phyloP scores from a whole-genome alignment of 2,329 filamentous ascomycete species.

The Fusarium zealandicum region DNA sequence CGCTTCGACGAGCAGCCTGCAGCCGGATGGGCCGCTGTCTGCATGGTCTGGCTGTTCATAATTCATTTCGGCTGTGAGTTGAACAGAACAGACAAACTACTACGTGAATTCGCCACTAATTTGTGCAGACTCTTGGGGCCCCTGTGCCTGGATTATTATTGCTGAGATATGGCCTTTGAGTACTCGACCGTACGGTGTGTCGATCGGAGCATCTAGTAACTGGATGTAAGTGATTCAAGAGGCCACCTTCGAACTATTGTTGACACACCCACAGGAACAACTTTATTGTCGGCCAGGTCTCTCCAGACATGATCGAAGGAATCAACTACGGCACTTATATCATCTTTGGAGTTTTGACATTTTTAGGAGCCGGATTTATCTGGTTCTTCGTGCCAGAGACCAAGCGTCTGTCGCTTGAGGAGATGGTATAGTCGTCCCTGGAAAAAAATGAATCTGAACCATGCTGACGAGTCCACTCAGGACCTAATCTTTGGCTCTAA shows the following conservation, averaged over 20 bases:
- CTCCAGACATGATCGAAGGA: conserved; percentile 68
- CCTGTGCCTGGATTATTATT: conserved; percentile 76
- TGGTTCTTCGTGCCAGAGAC: conserved; percentile 72
- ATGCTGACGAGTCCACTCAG: conserved; percentile 40
- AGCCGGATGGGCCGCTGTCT: conserved; percentile 73
- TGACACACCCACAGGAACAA: conserved; percentile 51
- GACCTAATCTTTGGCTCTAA: conserved; percentile 72
- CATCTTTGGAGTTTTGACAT: conserved; percentile 71
- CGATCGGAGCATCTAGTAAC: conserved; percentile 70
- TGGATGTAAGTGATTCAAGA: conserved; percentile 54
- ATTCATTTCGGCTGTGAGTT: conserved; percentile 69
- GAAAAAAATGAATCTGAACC: fast-evolving
- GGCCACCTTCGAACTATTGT: not conserved
- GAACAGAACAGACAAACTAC: not conserved
- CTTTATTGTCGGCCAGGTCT: conserved; percentile 72
- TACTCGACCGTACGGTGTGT: conserved; percentile 73
- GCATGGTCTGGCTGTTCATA: conserved; percentile 78
- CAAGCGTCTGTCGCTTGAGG: conserved; percentile 68
- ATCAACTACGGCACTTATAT: conserved; percentile 77
- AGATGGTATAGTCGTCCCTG: conserved; percentile 56
- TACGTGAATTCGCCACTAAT: fast-evolving
- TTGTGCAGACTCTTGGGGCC: conserved; percentile 68
- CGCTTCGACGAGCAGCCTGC: conserved; percentile 63
- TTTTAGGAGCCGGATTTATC: conserved; percentile 66
- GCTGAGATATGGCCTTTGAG: conserved; percentile 78